A percentile compares a stretch with the other conserved stretches of the same genome.
Conservation (phyloP, 495 filamentous ascomycete genomes). For the Lasiosphaeriaceae sp. region DNA sequence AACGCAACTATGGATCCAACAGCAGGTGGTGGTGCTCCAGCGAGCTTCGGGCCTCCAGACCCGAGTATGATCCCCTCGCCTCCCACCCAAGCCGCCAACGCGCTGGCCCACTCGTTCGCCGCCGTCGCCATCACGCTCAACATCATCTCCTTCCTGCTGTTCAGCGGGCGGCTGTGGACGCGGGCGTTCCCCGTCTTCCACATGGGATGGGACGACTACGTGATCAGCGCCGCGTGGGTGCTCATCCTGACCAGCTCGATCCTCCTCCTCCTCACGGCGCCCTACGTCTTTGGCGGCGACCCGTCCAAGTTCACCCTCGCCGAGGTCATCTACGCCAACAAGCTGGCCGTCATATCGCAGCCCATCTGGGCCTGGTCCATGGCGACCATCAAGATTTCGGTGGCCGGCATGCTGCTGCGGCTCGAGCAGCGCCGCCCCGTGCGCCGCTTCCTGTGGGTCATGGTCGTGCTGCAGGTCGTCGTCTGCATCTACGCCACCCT, state of each 20-base stretch:
- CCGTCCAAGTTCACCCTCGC: constrained; percentile 5
- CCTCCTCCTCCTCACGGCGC: constrained; percentile 11
- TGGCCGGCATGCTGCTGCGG: constrained; percentile 17
- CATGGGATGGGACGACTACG: constrained; percentile 19
- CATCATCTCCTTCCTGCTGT: constrained; percentile 16
- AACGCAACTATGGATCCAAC: constrained; percentile 8
- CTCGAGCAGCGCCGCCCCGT: constrained; percentile 7
- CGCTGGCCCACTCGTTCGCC: constrained; percentile 6
- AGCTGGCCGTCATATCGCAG: constrained; percentile 15
- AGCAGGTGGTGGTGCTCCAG: not conserved
- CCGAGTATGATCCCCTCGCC: constrained; percentile 11
- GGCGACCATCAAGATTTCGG: constrained; percentile 17
- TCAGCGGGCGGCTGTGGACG: constrained; percentile 9
- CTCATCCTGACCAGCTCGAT: constrained; percentile 11
- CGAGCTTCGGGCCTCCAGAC: constrained; percentile 6
- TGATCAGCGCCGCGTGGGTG: constrained; percentile 13
- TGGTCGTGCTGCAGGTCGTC: constrained; percentile 11
- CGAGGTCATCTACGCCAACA: constrained; percentile 16
- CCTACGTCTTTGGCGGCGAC: constrained; percentile 15
- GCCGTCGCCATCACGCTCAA: constrained; percentile 12
- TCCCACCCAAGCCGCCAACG: constrained; percentile 8
- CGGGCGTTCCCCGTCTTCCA: constrained; percentile 9
- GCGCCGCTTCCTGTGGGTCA: constrained; percentile 11
- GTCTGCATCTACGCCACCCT: constrained; percentile 14
- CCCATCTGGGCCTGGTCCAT: constrained; percentile 20